Evolutionary conservation across 192 early-diverging fungal species (phyloP).

Genomic region (Anaeromyces robustus): DNA sequence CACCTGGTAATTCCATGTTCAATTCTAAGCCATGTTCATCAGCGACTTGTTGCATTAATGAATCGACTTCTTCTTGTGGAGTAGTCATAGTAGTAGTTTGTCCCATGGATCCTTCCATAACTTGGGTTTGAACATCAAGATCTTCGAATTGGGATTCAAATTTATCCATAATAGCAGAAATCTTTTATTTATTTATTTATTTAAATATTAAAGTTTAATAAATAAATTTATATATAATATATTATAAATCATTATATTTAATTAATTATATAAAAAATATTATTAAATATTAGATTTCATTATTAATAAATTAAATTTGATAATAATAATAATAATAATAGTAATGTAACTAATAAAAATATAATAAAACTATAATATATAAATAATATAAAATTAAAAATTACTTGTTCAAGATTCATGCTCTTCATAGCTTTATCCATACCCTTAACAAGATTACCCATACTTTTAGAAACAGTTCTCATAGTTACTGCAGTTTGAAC

Average conservation of each 20-base stretch:
- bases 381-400: neutral
- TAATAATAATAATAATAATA: too few species aligned
- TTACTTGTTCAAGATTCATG: slow-evolving; percentile 91
- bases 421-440: slow-evolving; percentile 88
- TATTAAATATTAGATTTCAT: too few species aligned
- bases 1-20: slow-evolving; percentile 47
- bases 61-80: slow-evolving; percentile 82
- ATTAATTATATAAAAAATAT: too few species aligned
- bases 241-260: too few species aligned
- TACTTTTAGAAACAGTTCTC: slow-evolving; percentile 65
- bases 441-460: slow-evolving; percentile 75
- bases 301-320: too few species aligned
- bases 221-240: too few species aligned
- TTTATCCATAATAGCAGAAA: slow-evolving; percentile 95
- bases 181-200: slow-evolving; percentile 20
- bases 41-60: slow-evolving; percentile 88
- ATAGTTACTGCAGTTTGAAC: slow-evolving; percentile 92
- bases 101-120: slow-evolving; percentile 90
- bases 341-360: too few species aligned
- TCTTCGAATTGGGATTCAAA: slow-evolving; percentile 96
- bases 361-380: too few species aligned
- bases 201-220: too few species aligned
- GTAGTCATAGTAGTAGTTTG: slow-evolving; percentile 71
- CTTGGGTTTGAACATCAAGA: slow-evolving; percentile 89
- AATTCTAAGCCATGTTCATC: slow-evolving; percentile 90